phyloP scores from a whole-genome alignment of 2,329 filamentous ascomycete genomes.

The Fusarium torreyae region DNA sequence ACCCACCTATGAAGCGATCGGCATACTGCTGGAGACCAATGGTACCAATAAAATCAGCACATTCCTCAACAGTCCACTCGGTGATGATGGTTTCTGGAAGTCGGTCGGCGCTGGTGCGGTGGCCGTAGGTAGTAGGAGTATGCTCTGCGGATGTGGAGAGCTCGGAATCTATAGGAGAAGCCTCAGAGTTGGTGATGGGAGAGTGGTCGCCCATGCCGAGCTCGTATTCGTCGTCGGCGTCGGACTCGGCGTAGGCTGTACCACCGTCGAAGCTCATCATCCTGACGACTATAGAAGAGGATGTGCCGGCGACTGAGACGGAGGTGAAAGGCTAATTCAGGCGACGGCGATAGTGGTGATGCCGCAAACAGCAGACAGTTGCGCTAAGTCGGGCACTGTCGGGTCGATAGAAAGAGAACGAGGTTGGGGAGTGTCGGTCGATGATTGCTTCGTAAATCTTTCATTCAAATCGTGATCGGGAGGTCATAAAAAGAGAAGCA shows the following conservation, averaged over 20 bases:
- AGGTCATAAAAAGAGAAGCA: slow-evolving; percentile 18
- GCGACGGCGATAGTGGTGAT: slow-evolving; percentile 29
- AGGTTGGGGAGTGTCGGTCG: slow-evolving; percentile 25
- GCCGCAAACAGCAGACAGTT: slow-evolving; percentile 29
- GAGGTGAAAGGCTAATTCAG: slow-evolving; percentile 18
- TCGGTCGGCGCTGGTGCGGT: slow-evolving; percentile 74
- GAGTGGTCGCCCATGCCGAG: slow-evolving; percentile 78
- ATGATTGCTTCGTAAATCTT: slow-evolving; percentile 26
- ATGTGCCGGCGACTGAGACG: slow-evolving; percentile 29
- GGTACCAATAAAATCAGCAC: slow-evolving; percentile 87
- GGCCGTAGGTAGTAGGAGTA: slow-evolving; percentile 84
- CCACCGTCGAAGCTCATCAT: slow-evolving; percentile 75
- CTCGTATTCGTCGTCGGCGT: slow-evolving; percentile 88
- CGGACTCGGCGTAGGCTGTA: slow-evolving; percentile 83
- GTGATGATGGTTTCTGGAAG: slow-evolving; percentile 82
- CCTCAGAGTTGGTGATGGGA: slow-evolving; percentile 78
- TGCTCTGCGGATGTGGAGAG: slow-evolving; percentile 79
- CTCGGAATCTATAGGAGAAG: slow-evolving; percentile 80
- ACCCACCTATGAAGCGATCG: slow-evolving; percentile 85
- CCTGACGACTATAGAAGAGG: slow-evolving; percentile 38
- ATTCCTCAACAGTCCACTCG: slow-evolving; percentile 88
- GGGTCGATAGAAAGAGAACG: slow-evolving; percentile 24
- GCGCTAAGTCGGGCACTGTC: slow-evolving; percentile 33
- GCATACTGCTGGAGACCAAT: slow-evolving; percentile 88
- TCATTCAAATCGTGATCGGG: slow-evolving; percentile 40